These are phyloP conservation scores for Cornus florida DNA, from an alignment of 148 eudicot genomes.

Conservation along the genomic window DNA sequence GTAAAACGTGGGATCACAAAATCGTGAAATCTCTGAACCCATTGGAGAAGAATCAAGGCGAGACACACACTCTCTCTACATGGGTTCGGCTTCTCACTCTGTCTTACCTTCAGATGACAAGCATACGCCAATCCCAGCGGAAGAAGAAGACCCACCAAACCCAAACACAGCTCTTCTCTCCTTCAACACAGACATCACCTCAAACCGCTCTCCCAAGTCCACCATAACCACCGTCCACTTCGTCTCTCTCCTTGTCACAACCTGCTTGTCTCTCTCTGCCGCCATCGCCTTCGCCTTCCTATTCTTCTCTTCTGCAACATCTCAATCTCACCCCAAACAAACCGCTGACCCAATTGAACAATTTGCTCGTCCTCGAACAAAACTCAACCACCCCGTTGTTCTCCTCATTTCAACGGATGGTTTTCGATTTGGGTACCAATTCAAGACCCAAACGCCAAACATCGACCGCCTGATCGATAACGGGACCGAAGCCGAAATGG, in stretches of 20 bases:
- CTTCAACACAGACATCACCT: constrained; percentile 30
- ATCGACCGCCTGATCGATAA: constrained; percentile 57
- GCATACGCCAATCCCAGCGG: constrained; percentile 15
- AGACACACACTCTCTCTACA: background rate
- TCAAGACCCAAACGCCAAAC: constrained; percentile 65
- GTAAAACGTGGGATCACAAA: background rate
- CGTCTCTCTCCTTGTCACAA: constrained; percentile 32
- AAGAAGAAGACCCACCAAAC: constrained; percentile 32
- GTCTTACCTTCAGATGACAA: background rate
- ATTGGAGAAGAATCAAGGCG: background rate
- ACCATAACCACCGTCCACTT: constrained; percentile 24
- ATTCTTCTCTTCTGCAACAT: constrained; percentile 16
- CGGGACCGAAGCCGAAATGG: constrained; percentile 76
- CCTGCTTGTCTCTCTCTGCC: constrained; percentile 29
- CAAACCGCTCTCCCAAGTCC: constrained; percentile 6
- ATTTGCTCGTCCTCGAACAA: constrained; percentile 36
- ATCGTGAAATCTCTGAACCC: background rate
- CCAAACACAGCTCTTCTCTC: constrained; percentile 39
- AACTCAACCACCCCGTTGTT: constrained; percentile 58
- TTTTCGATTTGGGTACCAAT: constrained; percentile 90
- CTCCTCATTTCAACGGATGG: constrained; percentile 77
- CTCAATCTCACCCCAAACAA: constrained; percentile 6
- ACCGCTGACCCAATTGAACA: background rate
- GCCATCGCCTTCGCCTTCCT: constrained; percentile 32
- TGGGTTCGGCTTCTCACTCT: constrained; percentile 21